Evolutionary conservation across 2,329 filamentous ascomycete species (phyloP).

Genomic region (Akanthomyces dipterigenus): DNA sequence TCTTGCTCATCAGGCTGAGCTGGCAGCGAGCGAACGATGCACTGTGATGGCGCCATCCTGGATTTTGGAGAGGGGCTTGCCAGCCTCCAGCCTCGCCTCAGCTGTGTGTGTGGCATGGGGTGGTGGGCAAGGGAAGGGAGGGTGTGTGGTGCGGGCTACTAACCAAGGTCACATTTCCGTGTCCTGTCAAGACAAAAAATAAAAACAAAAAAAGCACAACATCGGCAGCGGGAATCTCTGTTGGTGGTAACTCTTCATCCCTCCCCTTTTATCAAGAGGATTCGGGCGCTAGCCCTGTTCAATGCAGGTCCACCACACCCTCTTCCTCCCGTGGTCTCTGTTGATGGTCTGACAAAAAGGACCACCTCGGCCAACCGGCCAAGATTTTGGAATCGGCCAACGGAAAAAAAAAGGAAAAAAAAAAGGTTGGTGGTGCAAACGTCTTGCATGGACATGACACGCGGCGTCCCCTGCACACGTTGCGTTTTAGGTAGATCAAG

Average conservation of each 20-base stretch:
- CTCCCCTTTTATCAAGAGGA: not conserved
- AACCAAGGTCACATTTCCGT: not conserved
- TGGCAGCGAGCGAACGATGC: not conserved
- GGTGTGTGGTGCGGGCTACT: not conserved
- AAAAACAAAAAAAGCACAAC: not conserved
- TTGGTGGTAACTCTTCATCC: not conserved
- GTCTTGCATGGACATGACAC: no score
- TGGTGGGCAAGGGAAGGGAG: not conserved
- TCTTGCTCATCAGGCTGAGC: not conserved
- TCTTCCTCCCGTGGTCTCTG: no score
- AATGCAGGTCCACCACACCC: no score
- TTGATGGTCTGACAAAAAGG: no score
- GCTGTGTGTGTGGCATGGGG: not conserved
- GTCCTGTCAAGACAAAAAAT: no score
- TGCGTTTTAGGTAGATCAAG: no score
- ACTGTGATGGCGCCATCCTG: not conserved
- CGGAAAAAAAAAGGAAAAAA: no score
- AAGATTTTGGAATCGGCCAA: no score
- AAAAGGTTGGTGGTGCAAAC: no score
- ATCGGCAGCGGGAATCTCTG: not conserved
- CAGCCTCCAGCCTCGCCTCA: conserved; percentile 4
- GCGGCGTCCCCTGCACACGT: no score
- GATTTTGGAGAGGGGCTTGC: not conserved
- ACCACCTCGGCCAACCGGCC: no score
- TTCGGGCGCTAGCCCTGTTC: not conserved